phyloP scores from a whole-genome alignment of 2,329 filamentous ascomycete species.

The Hypoxylon sp. region DNA sequence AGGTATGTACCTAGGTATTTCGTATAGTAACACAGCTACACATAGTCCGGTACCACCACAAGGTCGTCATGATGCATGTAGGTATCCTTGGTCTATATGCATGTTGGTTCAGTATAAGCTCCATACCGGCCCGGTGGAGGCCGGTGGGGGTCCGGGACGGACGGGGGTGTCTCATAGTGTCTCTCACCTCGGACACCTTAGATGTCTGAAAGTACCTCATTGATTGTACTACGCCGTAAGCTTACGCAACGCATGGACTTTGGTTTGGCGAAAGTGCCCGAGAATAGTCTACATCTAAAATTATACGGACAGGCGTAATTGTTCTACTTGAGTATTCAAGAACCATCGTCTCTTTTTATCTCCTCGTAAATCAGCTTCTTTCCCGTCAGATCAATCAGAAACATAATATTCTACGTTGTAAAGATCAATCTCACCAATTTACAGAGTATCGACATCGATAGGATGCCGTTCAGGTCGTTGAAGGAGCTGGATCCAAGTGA shows the following conservation, averaged over 20 bases:
- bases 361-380: constrained; percentile 1
- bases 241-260: constrained; percentile 3
- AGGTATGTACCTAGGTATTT: background rate
- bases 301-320: background rate
- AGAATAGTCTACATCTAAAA: background rate
- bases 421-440: background rate
- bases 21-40: background rate
- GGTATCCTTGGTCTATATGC: background rate
- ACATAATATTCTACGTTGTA: background rate
- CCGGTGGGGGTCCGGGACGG: constrained; percentile 11
- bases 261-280: background rate
- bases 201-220: background rate
- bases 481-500: constrained; percentile 29
- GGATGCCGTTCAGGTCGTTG: constrained; percentile 30
- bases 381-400: background rate
- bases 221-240: background rate
- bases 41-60: background rate
- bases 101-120: background rate
- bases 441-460: background rate
- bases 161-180: background rate
- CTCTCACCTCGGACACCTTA: constrained; percentile 2
- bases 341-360: constrained; percentile 4
- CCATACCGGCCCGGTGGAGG: constrained; percentile 26
- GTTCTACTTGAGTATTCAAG: background rate
- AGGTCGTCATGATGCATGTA: background rate